These are phyloP conservation scores for Phoenix dactylifera DNA, from an alignment of 176 grass and related monocot species.

Conservation along the genomic window DNA sequence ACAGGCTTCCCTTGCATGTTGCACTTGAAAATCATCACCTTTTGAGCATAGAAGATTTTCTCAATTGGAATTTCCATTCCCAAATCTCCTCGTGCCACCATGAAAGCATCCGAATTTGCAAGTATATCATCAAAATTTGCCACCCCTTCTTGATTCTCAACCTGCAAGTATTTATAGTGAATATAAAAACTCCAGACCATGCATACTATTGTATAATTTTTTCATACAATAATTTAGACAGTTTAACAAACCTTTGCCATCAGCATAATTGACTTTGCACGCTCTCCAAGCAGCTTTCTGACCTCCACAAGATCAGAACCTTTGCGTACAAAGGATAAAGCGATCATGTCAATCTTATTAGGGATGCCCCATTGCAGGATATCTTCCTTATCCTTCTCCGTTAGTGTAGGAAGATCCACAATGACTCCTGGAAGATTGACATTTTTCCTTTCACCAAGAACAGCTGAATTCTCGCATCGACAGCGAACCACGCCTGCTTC, in stretches of 20 bases:
- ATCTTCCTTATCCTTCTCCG: slow-evolving; percentile 4
- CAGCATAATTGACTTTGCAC: not conserved
- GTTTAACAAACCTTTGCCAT: slow-evolving; percentile 7
- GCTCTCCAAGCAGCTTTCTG: slow-evolving; percentile 7
- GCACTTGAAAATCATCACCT: slow-evolving; percentile 14
- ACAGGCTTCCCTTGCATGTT: slow-evolving; percentile 12
- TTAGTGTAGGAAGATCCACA: slow-evolving; percentile 12
- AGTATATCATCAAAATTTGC: slow-evolving; percentile 11
- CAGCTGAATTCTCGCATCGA: slow-evolving; percentile 3
- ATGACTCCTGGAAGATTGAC: slow-evolving; percentile 10
- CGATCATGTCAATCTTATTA: slow-evolving; percentile 9
- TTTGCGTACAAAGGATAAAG: slow-evolving; percentile 6
- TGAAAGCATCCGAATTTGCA: slow-evolving; percentile 6
- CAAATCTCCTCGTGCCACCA: slow-evolving; percentile 9
- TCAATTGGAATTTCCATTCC: slow-evolving; percentile 8
- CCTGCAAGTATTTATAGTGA: not conserved
- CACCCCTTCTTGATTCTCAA: slow-evolving; percentile 11
- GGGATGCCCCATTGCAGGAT: slow-evolving; percentile 6
- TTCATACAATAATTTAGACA: not conserved
- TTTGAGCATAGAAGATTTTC: slow-evolving; percentile 10
- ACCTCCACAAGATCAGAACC: slow-evolving; percentile 6
- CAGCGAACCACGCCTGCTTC: not conserved
- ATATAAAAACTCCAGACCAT: not conserved
- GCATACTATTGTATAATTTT: not conserved
- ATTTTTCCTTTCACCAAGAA: slow-evolving; percentile 7